Base-by-base conservation (phyloP, 495 filamentous ascomycete genomes). In the Penicillium malachiteum region DNA sequence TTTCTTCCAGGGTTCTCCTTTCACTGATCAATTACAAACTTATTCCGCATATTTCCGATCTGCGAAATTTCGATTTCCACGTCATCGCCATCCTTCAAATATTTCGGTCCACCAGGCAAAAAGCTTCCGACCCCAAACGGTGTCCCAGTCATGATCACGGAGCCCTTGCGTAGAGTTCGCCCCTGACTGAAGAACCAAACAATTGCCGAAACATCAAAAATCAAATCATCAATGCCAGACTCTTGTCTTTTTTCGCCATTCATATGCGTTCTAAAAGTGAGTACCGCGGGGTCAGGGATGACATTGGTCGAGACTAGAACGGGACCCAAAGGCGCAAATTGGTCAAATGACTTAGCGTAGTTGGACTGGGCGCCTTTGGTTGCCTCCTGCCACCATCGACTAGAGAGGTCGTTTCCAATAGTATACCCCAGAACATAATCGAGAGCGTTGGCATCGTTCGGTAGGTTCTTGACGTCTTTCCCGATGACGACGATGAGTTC, bases 111-210 rank as follows among this genome's bases (percentile, higher is more conserved):
- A 26, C 21, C 21, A 26, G 21, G 21, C 4, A 26, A 26, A 26
- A 26, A 26, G 21, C 2, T 26, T 26, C 8, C 46, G 8, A 72
- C 74, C 13, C 41, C 41, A 5, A 21, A 21, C 41, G 41, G 41
- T 9, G 41, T 44, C 13, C 41, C 41, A 2, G 41, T 44, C 7
- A 44, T 17, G 13, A 44, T 44, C 17, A 44, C 7, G 11, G 41
- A 21, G 1, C 41, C 41, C 9, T 17, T 21, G 2, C 17, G 41
- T 7, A 44, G 16, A 11, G 41, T 44, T 3, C 17, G 18, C 18
- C 41, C 41, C 41, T 44, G 41, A 3, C 17, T 21, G 11, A 44
- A 44, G 16, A 44, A 44, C 17, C 41, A 12, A 44, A 44, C 21
- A 17, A 44, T 21, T 16, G 18, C 8, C 5, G 41, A 21, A 3